These are phyloP conservation scores for Phyllosticta citrichinensis DNA, from an alignment of 2,329 filamentous ascomycete genomes.

Conservation along the genomic window DNA sequence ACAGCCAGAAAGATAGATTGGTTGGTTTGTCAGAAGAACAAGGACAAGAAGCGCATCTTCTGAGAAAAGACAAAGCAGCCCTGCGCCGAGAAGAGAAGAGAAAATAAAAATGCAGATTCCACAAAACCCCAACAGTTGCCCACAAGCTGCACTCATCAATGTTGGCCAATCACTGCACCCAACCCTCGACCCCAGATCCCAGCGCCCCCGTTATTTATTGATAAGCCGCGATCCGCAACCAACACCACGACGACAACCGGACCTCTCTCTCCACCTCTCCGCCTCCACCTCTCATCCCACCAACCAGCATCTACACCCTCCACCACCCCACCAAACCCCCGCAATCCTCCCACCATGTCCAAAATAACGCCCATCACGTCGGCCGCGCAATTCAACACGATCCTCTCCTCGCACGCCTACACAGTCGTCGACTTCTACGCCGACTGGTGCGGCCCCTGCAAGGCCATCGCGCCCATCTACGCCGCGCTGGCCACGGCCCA, in stretches of 20 bases:
- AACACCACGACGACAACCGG: neutral
- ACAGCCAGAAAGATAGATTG: neutral
- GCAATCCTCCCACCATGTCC: conserved; percentile 13
- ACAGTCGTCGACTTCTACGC: conserved; percentile 45
- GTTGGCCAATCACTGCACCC: too few species aligned
- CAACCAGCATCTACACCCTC: neutral
- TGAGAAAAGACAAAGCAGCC: neutral
- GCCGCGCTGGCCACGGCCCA: conserved; percentile 42
- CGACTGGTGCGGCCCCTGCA: conserved; percentile 49
- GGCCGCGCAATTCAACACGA: conserved; percentile 24
- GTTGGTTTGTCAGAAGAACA: too few species aligned
- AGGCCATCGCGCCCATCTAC: conserved; percentile 43
- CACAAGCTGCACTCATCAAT: too few species aligned
- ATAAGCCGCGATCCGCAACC: neutral
- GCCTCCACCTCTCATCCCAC: neutral
- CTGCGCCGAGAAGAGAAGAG: neutral
- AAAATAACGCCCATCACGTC: conserved; percentile 25
- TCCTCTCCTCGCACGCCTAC: conserved; percentile 25
- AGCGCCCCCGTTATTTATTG: neutral
- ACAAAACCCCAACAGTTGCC: neutral
- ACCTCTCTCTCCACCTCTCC: neutral
- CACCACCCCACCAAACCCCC: neutral
- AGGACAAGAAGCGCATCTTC: too few species aligned
- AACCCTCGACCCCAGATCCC: neutral
- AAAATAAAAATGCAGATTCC: neutral